Evolutionary conservation across 306 rosid species (phyloP), one percentile per base, ranked within the genome.

Genomic region (Dalbergia cochinchinensis): DNA sequence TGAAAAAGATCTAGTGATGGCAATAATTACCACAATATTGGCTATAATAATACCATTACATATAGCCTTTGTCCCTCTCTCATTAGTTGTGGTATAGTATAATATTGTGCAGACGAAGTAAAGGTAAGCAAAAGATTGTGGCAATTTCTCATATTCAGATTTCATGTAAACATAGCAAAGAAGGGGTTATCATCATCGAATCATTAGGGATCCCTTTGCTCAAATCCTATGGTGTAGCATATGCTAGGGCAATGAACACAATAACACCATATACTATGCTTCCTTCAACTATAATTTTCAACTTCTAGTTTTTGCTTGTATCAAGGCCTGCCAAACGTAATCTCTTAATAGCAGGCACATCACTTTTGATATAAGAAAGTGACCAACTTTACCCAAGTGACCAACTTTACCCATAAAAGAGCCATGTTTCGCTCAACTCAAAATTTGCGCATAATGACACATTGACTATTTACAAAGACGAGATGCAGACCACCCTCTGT

Each of bases 391-490:
- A 47, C 37, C 75, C 73, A 82, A 50, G 8, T 65, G 53, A 75
- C 66, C 74, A 65, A 74, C 86, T 73, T 71, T 71, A 47, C 37
- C 75, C 73, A 82, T 45, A 72, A 76, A 68, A 79, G 81, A 67
- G 11, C 11, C 63, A 65, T 48, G 26, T 65, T 67, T 73, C 33
- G 12, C 11, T 73, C 35, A 18, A 34, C 15, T 34, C 73, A 60
- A 79, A 77, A 13, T 10, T 37, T 7, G 45, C 61, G 61, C 42
- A 81, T 35, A 70, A 16, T 70, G 72, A 74, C 68, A 71, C 50
- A 71, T 69, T 3, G 67, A 58, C 74, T 60, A 70, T 77, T 73
- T 31, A 66, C 54, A 68, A 47, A 35, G 83, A 64, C 81, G 53
- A 54, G 11, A 19, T 45, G 8, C 47, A 71, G 82, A 78, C 44